Conservation (phyloP, 345 rosid species). For the Psidium friedrichsthalianum region DNA sequence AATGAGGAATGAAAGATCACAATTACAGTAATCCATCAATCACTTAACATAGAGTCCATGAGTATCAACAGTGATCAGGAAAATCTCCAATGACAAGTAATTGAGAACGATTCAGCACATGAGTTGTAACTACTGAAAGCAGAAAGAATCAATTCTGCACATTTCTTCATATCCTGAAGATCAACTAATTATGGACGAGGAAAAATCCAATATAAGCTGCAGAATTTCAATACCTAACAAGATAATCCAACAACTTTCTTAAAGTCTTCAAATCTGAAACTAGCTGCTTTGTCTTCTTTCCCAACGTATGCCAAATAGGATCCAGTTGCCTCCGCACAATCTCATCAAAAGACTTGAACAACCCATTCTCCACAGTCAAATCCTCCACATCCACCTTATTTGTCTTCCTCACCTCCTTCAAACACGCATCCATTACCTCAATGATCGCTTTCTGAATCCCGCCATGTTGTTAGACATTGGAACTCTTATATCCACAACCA, state of each 20-base stretch:
- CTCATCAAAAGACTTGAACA: conserved; percentile 99
- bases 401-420: conserved; percentile 95
- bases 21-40: not conserved
- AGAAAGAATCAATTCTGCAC: not conserved
- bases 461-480: conserved; percentile 74
- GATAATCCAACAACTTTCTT: conserved; percentile 91
- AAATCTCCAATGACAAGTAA: not conserved
- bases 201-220: not conserved
- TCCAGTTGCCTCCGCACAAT: conserved; percentile 90
- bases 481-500: conserved; percentile 79
- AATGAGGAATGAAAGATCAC: not conserved
- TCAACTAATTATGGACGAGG: not conserved
- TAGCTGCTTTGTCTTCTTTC: conserved; percentile 90
- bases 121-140: not conserved
- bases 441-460: conserved; percentile 83
- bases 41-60: not conserved
- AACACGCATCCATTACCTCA: conserved; percentile 86
- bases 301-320: conserved; percentile 94
- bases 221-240: conserved; percentile 53
- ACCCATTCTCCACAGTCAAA: conserved; percentile 87
- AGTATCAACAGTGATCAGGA: not conserved
- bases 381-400: conserved; percentile 96
- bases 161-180: not conserved
- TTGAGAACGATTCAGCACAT: not conserved
- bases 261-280: conserved; percentile 97